Base-by-base conservation (phyloP, 129 eudicot species). In the Pulicaria dysenterica region DNA sequence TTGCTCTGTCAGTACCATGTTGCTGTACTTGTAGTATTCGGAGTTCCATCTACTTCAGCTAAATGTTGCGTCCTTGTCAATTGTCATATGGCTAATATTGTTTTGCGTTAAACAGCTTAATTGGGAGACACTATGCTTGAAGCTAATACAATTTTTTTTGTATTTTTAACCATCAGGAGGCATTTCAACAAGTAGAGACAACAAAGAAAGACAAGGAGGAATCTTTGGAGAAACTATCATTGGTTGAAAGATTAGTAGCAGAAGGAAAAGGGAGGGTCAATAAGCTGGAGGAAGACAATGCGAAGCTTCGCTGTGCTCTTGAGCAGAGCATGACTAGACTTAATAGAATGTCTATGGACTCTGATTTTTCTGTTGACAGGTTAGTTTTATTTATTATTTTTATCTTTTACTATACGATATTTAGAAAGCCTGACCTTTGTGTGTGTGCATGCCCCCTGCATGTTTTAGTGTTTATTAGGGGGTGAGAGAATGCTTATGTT, bases 291-390 rank as follows among this genome's bases (percentile, higher is more conserved):
- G 97, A 90, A 74, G 99, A 94, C 86, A 94, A 94, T 76, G 84
- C 69, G 64, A 94, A 94, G 78, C 78, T 94, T 63, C 92, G 99
- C 17, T 91, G 97, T 65, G 99, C 97, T 54, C 89, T 94, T 45
- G 99, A 94, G 86, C 96, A 90, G 77, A 94, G 99, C 82, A 94
- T 94, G 99, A 87, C 99, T 14, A 84, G 97, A 74, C 88, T 94
- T 77, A 94, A 94, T 69, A 84, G 99, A 83, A 94, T 94, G 99
- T 94, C 99, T 3, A 79, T 90, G 91, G 99, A 94, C 67, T 94
- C 99, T 53, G 97, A 90, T 82, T 85, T 77, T 81, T 84, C 88
- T 50, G 99, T 94, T 59, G 99, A 94, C 91, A 88, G 99, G 99
- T 94, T 40, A 64, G 82, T 24, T 54, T 8, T 45, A 24, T 6